Conservation (phyloP, 2,329 filamentous ascomycete species). For the Colletotrichum magnum region DNA sequence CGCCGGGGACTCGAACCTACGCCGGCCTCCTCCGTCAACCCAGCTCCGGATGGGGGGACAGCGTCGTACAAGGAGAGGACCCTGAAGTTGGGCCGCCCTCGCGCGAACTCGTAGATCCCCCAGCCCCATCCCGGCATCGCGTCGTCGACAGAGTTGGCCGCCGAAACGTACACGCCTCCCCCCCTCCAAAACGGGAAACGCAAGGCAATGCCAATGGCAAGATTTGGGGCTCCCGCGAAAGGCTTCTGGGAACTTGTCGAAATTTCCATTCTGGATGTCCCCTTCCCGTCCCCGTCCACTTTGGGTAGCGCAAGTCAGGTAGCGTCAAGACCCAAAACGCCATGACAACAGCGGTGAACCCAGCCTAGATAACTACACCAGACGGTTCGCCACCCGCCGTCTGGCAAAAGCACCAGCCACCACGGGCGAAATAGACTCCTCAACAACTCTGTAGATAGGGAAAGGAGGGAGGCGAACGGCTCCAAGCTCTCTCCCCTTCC, state of each 20-base stretch:
- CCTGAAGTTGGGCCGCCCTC: not conserved
- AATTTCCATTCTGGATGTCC: slow-evolving; percentile 8
- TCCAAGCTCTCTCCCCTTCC: not conserved
- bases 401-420: slow-evolving; percentile 1
- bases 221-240: not conserved
- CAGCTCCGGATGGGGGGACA: not conserved
- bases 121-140: slow-evolving; percentile 1
- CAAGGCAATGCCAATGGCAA: too few relatives aligned
- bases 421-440: not conserved
- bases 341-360: slow-evolving; percentile 38
- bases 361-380: not conserved
- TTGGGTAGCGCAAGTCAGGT: not conserved
- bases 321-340: slow-evolving; percentile 20
- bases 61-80: slow-evolving; percentile 18
- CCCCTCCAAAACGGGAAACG: slow-evolving; percentile 7
- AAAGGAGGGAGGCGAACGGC: not conserved
- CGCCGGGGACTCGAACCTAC: not conserved
- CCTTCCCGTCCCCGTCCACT: slow-evolving; percentile 16
- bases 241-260: not conserved
- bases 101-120: slow-evolving; percentile 11
- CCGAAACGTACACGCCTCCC: slow-evolving; percentile 33
- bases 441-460: not conserved
- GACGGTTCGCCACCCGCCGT: slow-evolving; percentile 13
- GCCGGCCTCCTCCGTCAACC: not conserved
- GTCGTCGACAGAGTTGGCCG: slow-evolving; percentile 17